Base-by-base conservation (phyloP, 2,329 filamentous ascomycete species). In the Claviceps sp. region DNA sequence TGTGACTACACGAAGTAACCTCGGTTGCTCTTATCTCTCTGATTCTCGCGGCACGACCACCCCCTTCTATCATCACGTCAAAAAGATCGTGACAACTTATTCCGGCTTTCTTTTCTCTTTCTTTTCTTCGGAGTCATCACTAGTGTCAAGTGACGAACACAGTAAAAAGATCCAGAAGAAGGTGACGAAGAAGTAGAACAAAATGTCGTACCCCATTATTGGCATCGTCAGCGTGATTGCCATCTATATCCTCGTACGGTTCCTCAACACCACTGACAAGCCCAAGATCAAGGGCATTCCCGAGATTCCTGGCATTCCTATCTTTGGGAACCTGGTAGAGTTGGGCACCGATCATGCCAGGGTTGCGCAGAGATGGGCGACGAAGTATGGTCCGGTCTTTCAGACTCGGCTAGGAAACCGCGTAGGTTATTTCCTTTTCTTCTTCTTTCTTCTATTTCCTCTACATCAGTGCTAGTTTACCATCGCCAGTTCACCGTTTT, bases 381-480 rank as follows among this genome's bases (percentile, higher is more conserved):
- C 77, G 56, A 74, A 78, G 55, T 84, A 79, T 50, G 80, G 80
- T 0, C 76, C 77, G 1, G 81, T 84, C 13, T 85, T 84, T 57
- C 82, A 85, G 58, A 78, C 81, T 2, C 74, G 78, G 48, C 69
- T 90, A 59, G 86, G 85, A 1, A 89, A 85, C 55, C 78, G 71
- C 60, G 81, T 83, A 62, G 55, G 58, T 57, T 17, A 17, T 6
- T 5, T 26, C 1, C n/a, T 10, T 45, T 17, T 19, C 3, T 17
- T 30, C 2, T 26, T 11, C 3, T 44, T 46, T 2, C 17, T 37
- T 34, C 11, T 30, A 2, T 17, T 19, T 5, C 2, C 17, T 13
- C 11, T 5, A 14, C 2, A 44, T 26, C 2, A 19, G 11, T 19
- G 16, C 10, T 11, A 13, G 3, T 42, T 22, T 19, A 2, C 7